Evolutionary conservation across 306 rosid genomes (phyloP), one percentile per base, ranked within the genome.

Genomic region (Quercus berberidifolia): DNA sequence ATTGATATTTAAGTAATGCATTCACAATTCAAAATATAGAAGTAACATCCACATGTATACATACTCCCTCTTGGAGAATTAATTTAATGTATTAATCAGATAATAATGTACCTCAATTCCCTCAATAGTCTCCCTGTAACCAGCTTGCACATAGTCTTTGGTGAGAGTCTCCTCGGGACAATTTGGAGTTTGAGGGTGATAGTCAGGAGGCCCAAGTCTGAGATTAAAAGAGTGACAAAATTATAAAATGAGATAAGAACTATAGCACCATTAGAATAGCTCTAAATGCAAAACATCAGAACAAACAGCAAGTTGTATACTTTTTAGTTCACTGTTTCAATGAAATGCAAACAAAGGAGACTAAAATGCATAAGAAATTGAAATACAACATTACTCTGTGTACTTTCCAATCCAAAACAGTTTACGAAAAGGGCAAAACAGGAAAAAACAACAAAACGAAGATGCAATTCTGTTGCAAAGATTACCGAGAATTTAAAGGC

Each of bases 151-250:
- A 91, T 94, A 88, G 59, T 92, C 98, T 88, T 75, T 87, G 73
- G 97, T 94, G 79, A 92, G 89, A 20, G 92, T 94, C 90, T 94
- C 98, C 86, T 94, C 98, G 0, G 88, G 92, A 80, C 98, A 94
- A 87, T 78, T 94, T 76, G 90, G 86, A 73, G 88, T 82, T 91
- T 91, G 98, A 26, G 98, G 94, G 71, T 82, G 88, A 74, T 68
- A 94, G 86, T 94, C 98, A 26, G 98, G 98, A 7, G 98, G 97
- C 52, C 98, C 98, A 76, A 94, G 89, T 83, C 98, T 94, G 91
- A 78, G 71, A 82, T 77, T 77, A 54, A 76, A 86, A 77, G 60
- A 80, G 31, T 46, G 64, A 70, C 58, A 75, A 75, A 77, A 80
- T 28, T 65, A 54, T 69, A 73, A 17, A 62, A 15, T 56, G 54